These are phyloP conservation scores for Plenodomus lindquistii DNA, from an alignment of 2,329 filamentous ascomycete species.

Conservation along the genomic window DNA sequence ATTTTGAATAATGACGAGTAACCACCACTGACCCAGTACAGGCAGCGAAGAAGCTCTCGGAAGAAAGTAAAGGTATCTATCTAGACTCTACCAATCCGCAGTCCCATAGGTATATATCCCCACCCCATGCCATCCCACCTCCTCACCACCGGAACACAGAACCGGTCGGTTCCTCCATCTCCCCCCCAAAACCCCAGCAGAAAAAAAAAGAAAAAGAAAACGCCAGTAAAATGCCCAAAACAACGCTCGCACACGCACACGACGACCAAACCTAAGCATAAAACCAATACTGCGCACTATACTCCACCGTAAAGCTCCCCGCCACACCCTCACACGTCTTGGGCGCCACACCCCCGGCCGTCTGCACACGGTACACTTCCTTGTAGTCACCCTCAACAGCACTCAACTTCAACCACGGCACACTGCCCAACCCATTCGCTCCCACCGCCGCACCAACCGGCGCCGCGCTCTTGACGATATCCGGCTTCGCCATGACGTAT, in stretches of 20 bases:
- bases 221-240: neutral
- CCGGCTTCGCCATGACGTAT: constrained; percentile 68
- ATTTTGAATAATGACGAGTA: no score
- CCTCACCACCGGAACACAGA: neutral
- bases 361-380: constrained; percentile 82
- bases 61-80: no score
- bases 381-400: constrained; percentile 56
- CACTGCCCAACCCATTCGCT: constrained; percentile 62
- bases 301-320: constrained; percentile 71
- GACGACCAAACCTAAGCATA: constrained; percentile 31
- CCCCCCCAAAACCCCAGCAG: neutral
- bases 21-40: no score
- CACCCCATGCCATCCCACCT: no score
- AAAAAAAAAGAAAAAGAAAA: neutral
- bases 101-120: no score
- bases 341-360: constrained; percentile 78
- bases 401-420: constrained; percentile 78
- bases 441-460: constrained; percentile 65
- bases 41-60: no score
- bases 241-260: neutral
- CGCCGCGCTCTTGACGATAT: constrained; percentile 61
- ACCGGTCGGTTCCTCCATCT: neutral
- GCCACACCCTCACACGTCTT: constrained; percentile 69
- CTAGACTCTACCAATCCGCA: no score
- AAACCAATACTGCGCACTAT: constrained; percentile 80